phyloP scores from a whole-genome alignment of 257 asterid species.

The Ocimum tenuiflorum region DNA sequence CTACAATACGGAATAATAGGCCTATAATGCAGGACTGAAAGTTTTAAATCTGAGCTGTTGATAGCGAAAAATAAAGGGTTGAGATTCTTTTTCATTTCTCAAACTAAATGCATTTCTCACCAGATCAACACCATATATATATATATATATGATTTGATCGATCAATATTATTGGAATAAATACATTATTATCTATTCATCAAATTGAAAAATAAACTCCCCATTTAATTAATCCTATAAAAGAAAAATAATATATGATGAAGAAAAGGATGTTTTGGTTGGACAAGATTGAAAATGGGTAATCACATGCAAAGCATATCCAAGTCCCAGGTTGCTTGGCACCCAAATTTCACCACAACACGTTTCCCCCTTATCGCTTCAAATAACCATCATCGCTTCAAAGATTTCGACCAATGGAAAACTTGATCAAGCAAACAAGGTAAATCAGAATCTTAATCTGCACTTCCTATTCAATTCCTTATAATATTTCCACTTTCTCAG shows the following conservation, averaged over 20 bases:
- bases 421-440: constrained; percentile 64
- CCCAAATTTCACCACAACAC: constrained; percentile 14
- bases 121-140: no score
- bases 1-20: no score
- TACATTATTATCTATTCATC: no score
- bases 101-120: no score
- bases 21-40: no score
- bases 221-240: background rate
- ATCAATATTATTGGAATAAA: no score
- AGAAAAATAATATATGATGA: constrained; percentile 14
- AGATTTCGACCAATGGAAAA: constrained; percentile 37
- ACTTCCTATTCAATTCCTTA: no score
- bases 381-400: constrained; percentile 30
- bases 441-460: background rate
- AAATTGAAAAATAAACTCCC: no score
- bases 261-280: constrained; percentile 50
- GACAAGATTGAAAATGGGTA: constrained; percentile 40
- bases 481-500: constrained; percentile 20
- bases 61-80: no score
- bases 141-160: no score
- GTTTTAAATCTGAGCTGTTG: no score
- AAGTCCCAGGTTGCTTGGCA: constrained; percentile 29
- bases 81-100: no score
- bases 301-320: constrained; percentile 52
- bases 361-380: constrained; percentile 34